Evolutionary conservation across 1,284 basidiomycete genomes (phyloP), one percentile per base, ranked within the genome.

Genomic region (Meira miltonrushii): DNA sequence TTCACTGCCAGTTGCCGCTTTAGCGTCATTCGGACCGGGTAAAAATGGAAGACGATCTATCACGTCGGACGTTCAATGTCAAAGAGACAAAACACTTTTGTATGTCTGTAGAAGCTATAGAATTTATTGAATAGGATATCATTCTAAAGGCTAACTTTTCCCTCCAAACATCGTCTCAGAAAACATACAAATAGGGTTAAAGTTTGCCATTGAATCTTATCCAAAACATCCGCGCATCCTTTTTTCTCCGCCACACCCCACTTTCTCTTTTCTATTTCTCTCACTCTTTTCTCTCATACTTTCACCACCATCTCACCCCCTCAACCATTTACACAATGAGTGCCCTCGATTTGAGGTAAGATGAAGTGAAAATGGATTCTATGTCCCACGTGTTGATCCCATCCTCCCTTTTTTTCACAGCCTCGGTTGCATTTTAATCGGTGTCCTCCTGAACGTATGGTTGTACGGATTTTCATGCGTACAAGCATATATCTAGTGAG

Each of bases 341-440:
- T 8, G 46, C 46, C 46, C 7, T 21, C 23, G 46, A 48, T 48
- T 23, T 48, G 5, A 48, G 17, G 46, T 48, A 23, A 48, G 46
- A 21, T 13, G 40, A 19, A 15, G 3, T 15, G 40, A 15, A 43
- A 15, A 43, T 15, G 13, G 6, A 5, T 43, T 43, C 19, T 43
- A 43, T 43, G 19, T 4, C 40, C 3, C 19, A 15, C 19, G 10
- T 15, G 10, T 11, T 43, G 13, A 43, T 19, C 40, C 10, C 15
- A 21, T 46, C 15, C 15, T 46, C 11, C 17, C 3, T 19, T n/a
- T 19, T 21, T 25, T 48, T 23, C 21, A 57, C 58, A 68, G 61
- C n/a, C 58, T 74, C 54, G 72, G 72, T 19, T 67, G 64, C 61
- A 66, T 74, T 55, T 66, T 72, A 62, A 72, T 72, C 54, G 72